Evolutionary conservation across 768 basidiomycete species (phyloP).

Genomic region (Mycena filopes): DNA sequence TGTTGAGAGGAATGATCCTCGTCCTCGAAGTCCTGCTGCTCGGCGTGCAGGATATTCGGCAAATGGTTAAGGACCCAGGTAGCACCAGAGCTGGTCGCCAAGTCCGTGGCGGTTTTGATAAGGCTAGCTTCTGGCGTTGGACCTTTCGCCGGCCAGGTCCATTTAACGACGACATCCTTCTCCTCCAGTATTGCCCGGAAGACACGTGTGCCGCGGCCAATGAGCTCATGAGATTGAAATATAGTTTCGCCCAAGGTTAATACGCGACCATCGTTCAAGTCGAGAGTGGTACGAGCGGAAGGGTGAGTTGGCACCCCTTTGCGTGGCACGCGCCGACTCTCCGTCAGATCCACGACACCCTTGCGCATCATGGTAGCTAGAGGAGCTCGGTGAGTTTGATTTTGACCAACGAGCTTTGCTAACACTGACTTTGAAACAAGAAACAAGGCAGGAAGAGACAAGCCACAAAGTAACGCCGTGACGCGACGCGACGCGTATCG

Average conservation of each 20-base stretch:
- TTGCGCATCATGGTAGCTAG: too few relatives aligned
- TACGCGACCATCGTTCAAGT: neutral
- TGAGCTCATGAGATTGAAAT: slow-evolving; percentile 12
- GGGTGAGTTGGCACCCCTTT: slow-evolving; percentile 6
- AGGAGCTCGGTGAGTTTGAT: too few relatives aligned
- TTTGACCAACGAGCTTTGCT: too few relatives aligned
- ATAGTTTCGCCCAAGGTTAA: neutral
- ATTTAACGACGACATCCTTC: slow-evolving; percentile 17
- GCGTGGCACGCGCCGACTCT: too few relatives aligned
- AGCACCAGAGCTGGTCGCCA: neutral
- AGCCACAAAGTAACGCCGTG: too few relatives aligned
- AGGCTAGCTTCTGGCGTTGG: slow-evolving; percentile 9
- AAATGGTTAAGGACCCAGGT: slow-evolving; percentile 8
- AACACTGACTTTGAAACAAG: too few relatives aligned
- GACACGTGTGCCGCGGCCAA: slow-evolving; percentile 22
- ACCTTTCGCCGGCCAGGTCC: slow-evolving; percentile 13
- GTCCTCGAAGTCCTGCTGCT: slow-evolving; percentile 2
- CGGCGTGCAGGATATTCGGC: slow-evolving; percentile 8
- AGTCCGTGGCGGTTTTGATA: slow-evolving; percentile 1
- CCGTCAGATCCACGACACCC: too few relatives aligned
- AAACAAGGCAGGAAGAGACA: too few relatives aligned
- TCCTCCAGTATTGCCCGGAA: slow-evolving; percentile 4
- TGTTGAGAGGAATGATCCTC: neutral
- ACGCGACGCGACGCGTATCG: too few relatives aligned
- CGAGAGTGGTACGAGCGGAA: neutral